These are phyloP conservation scores for Viola pubescens DNA, from an alignment of 441 rosid species.

Conservation along the genomic window DNA sequence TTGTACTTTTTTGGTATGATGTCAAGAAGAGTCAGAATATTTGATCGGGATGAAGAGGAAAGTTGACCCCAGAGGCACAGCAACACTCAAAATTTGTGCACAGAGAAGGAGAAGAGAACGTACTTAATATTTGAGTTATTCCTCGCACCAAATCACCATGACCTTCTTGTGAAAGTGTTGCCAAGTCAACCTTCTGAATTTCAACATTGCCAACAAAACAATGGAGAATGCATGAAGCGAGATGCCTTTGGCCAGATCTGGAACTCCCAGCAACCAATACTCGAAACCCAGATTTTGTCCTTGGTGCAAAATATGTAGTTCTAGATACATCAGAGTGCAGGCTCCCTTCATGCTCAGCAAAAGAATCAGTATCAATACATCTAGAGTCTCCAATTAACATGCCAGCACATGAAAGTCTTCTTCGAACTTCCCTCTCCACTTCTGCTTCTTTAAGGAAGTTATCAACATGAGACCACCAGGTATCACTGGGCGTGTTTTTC, in stretches of 20 bases:
- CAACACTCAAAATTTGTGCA: slow-evolving; percentile 3
- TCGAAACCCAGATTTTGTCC: slow-evolving; percentile 59
- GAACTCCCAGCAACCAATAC: slow-evolving; percentile 72
- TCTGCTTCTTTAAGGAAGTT: slow-evolving; percentile 58
- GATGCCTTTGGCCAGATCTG: slow-evolving; percentile 85
- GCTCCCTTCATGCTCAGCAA: slow-evolving; percentile 23
- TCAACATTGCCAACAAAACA: slow-evolving; percentile 76
- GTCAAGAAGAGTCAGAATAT: too few relatives aligned
- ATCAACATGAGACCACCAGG: slow-evolving; percentile 63
- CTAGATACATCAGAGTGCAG: slow-evolving; percentile 22
- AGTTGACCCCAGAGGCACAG: too few relatives aligned
- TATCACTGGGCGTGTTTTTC: slow-evolving; percentile 42
- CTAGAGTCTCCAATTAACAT: slow-evolving; percentile 45
- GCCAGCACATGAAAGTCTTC: slow-evolving; percentile 52
- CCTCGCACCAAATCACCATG: slow-evolving; percentile 86
- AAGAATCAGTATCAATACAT: slow-evolving; percentile 32
- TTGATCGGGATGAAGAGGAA: too few relatives aligned
- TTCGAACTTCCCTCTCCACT: slow-evolving; percentile 48
- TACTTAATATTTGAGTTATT: slow-evolving; percentile 74
- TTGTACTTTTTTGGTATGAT: too few relatives aligned
- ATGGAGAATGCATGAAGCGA: slow-evolving; percentile 87
- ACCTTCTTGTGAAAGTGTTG: slow-evolving; percentile 90
- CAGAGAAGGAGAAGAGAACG: slow-evolving; percentile 19
- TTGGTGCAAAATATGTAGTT: slow-evolving; percentile 33
- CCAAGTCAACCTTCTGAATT: slow-evolving; percentile 86